Conservation (phyloP, 75 land plant species). For the Selaginella tamariscina region DNA sequence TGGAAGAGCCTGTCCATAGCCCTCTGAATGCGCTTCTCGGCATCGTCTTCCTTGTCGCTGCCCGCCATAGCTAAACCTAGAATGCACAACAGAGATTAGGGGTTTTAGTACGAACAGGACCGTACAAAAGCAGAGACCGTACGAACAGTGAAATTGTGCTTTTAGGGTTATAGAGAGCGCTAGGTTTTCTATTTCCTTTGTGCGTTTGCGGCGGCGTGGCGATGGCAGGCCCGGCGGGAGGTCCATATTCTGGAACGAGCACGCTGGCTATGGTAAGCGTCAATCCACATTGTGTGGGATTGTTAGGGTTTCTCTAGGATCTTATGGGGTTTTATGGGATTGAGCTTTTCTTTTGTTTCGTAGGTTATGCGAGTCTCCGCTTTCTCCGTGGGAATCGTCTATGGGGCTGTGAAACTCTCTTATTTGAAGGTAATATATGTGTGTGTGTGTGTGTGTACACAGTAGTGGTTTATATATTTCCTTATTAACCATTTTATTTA, state of each 20-base stretch:
- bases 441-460: no score
- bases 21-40: slow-evolving; percentile 50
- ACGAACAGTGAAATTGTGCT: neutral
- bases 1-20: slow-evolving; percentile 74
- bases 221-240: slow-evolving; percentile 22
- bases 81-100: no score
- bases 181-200: no score
- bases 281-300: neutral
- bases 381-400: slow-evolving; percentile 26
- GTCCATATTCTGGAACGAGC: slow-evolving; percentile 36
- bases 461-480: no score
- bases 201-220: slow-evolving; percentile 5
- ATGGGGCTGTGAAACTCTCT: slow-evolving; percentile 30
- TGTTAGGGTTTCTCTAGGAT: neutral
- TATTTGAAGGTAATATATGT: slow-evolving; percentile 27
- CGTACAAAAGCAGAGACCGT: neutral
- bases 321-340: no score
- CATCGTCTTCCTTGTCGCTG: slow-evolving; percentile 36
- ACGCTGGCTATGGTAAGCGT: slow-evolving; percentile 29
- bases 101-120: no score
- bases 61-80: neutral
- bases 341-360: neutral
- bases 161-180: no score
- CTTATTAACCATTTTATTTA: neutral
- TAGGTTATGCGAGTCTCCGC: slow-evolving; percentile 36